A percentile compares a stretch with the other conserved stretches of the same genome.
These are phyloP conservation scores for Aureobasidium zeae DNA, from an alignment of 2,329 filamentous ascomycete genomes.

Conservation along the genomic window DNA sequence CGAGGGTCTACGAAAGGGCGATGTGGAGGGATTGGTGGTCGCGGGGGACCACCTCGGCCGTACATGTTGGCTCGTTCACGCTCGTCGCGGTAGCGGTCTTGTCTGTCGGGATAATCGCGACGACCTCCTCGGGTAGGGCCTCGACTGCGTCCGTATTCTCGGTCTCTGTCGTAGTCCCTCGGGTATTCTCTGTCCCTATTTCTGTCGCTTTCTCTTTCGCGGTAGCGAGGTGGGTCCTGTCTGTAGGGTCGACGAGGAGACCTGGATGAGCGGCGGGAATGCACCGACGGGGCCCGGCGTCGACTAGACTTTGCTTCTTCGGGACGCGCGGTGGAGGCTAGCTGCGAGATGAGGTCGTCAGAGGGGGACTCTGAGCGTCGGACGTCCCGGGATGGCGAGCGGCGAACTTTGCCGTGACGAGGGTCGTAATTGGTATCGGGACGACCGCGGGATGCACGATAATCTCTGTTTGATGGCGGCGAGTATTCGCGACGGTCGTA, in stretches of 20 bases:
- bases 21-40: slow-evolving; percentile 15
- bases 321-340: slow-evolving; percentile 13
- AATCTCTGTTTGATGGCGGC: slow-evolving; percentile 12
- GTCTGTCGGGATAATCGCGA: slow-evolving; percentile 16
- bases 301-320: slow-evolving; percentile 12
- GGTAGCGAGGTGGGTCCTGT: slow-evolving; percentile 22
- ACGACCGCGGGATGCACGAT: slow-evolving; percentile 12
- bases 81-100: slow-evolving; percentile 13
- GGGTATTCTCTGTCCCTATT: slow-evolving; percentile 14
- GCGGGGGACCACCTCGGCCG: slow-evolving; percentile 17
- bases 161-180: slow-evolving; percentile 10
- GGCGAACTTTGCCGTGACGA: slow-evolving; percentile 15
- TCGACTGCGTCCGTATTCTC: slow-evolving; percentile 2
- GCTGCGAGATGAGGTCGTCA: slow-evolving; percentile 18
- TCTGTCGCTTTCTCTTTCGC: slow-evolving; percentile 9
- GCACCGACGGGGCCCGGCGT: not conserved
- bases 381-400: slow-evolving; percentile 1
- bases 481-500: slow-evolving; percentile 15
- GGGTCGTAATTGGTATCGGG: slow-evolving; percentile 14
- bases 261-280: slow-evolving; percentile 18
- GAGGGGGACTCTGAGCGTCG: slow-evolving; percentile 20
- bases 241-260: slow-evolving; percentile 24
- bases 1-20: slow-evolving; percentile 17
- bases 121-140: slow-evolving; percentile 5
- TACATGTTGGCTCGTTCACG: slow-evolving; percentile 18